These are phyloP conservation scores for Penicillium nucicola DNA, from an alignment of 495 filamentous ascomycete species.

Conservation along the genomic window DNA sequence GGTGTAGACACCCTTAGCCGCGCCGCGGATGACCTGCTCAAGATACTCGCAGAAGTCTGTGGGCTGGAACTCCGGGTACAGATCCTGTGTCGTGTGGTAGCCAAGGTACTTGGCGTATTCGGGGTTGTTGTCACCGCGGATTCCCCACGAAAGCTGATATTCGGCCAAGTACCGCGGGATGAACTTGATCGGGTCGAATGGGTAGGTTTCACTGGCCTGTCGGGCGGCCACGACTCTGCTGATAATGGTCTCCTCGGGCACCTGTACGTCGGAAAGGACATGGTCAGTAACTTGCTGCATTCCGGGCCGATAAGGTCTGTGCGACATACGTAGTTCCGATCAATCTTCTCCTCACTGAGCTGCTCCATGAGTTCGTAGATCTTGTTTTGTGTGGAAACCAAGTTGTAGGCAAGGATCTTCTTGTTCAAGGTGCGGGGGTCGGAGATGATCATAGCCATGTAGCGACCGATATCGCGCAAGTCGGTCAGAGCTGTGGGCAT, in stretches of 20 bases:
- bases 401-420: conserved; percentile 52
- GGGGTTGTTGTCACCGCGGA: conserved; percentile 56
- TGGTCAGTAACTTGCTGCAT: conserved; percentile 3
- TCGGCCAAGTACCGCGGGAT: conserved; percentile 42
- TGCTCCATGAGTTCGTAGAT: conserved; percentile 49
- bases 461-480: conserved; percentile 53
- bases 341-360: conserved; percentile 51
- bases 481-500: conserved; percentile 48
- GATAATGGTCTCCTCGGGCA: conserved; percentile 43
- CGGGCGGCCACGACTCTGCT: conserved; percentile 38
- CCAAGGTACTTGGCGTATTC: conserved; percentile 58
- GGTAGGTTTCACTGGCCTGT: conserved; percentile 47
- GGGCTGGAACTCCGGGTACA: conserved; percentile 52
- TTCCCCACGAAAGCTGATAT: conserved; percentile 50
- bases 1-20: conserved; percentile 44
- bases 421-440: conserved; percentile 58
- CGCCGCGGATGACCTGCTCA: conserved; percentile 35
- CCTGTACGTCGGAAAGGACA: conserved; percentile 23
- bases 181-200: conserved; percentile 44
- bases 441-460: conserved; percentile 51
- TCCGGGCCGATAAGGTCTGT: neutral
- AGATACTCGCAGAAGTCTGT: conserved; percentile 44
- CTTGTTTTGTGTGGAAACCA: conserved; percentile 47
- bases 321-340: conserved; percentile 49
- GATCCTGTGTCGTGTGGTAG: conserved; percentile 51